Evolutionary conservation across 2,329 filamentous ascomycete species (phyloP), one percentile per base, ranked within the genome.

Genomic region (Fusarium duplospermum): DNA sequence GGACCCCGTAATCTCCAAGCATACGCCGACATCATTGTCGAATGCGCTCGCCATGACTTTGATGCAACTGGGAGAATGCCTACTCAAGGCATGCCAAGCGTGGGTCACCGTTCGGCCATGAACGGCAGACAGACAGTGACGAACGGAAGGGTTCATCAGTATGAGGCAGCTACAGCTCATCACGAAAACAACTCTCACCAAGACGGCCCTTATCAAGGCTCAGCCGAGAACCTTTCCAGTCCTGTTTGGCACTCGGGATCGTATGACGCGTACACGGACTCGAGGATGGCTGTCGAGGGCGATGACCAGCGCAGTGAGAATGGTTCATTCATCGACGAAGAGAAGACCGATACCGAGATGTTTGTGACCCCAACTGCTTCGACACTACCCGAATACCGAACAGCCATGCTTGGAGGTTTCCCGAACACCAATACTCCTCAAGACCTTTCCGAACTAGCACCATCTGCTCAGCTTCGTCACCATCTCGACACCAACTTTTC

Each of bases 401-500:
- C 31, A 18, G 47, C 47, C 18, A 52, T 31, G 47, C 18, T 52
- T 13, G 47, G 27, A 52, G 47, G 47, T 10, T 3, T n/a, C 18
- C 6, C 47, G 5, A n/a, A 52, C 27, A 52, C 18, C 10, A 31
- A n/a, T 4, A 31, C 11, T 20, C 16, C 22, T 22, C 47, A 13
- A 31, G 27, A 31, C 18, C 10, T 20, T 52, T 52, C 47, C 18
- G 27, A 52, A 52, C 11, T 29, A 10, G 8, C 54, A 4, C 56
- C 69, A 22, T 52, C 64, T 2, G 22, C 40, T 1, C 57, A 72
- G 27, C 67, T 72, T 6, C 62, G 65, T 1, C 33, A 64, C 31
- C 59, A 67, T n/a, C 62, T 73, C 4, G 69, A 66, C 18, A 24
- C 36, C 2, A 61, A 70, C 22, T 69, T 63, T 20, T 40, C 33